Conservation (phyloP, 192 early-diverging fungal species). For the Podila clonocystis region DNA sequence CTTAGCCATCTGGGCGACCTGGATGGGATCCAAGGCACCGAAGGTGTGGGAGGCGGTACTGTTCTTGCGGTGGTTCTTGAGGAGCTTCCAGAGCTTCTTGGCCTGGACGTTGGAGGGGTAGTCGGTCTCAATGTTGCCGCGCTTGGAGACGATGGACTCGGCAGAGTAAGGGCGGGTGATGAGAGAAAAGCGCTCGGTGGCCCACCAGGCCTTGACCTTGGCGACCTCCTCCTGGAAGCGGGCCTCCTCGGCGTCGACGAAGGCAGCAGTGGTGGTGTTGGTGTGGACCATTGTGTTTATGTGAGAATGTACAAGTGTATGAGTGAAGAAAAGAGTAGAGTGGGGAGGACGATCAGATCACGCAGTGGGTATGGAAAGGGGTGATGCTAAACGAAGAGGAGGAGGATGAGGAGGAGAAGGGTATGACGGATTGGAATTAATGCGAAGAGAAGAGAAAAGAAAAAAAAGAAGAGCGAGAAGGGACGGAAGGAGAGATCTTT, state of each 20-base stretch:
- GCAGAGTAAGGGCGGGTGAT: conserved; percentile 88
- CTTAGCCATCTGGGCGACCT: conserved; percentile 96
- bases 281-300: conserved; percentile 41
- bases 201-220: conserved; percentile 91
- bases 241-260: conserved; percentile 71
- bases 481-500: neutral
- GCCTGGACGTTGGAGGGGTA: conserved; percentile 90
- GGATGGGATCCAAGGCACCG: conserved; percentile 94
- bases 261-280: conserved; percentile 49
- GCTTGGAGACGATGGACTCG: conserved; percentile 88
- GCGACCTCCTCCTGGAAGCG: conserved; percentile 83
- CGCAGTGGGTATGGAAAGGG: neutral
- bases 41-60: conserved; percentile 92
- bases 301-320: neutral
- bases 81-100: conserved; percentile 91
- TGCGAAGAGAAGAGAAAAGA: neutral
- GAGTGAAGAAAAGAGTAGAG: neutral
- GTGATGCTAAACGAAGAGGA: neutral
- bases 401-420: neutral
- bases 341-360: neutral
- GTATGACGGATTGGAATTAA: neutral
- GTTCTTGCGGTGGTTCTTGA: conserved; percentile 80
- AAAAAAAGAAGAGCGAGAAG: neutral
- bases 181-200: conserved; percentile 80
- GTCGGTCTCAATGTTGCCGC: conserved; percentile 77